Conservation (phyloP, 805 yeast species). For the Starmerella sp. region DNA sequence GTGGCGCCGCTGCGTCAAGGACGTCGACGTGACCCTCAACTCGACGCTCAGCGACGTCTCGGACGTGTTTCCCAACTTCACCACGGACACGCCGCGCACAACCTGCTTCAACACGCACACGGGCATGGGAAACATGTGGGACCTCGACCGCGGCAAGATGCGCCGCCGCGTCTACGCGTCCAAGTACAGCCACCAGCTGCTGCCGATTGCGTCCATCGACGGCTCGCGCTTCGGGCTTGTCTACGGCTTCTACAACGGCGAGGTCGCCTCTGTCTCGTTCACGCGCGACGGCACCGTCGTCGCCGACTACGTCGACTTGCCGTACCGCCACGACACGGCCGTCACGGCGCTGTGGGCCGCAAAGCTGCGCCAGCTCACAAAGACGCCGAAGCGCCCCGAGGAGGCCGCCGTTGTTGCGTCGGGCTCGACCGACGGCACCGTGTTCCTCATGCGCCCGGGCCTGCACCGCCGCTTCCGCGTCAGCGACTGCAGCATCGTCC, state of each 20-base stretch:
- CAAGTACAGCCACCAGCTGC: constrained; percentile 7
- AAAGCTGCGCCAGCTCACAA: constrained; percentile 11
- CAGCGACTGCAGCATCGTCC: constrained; percentile 1
- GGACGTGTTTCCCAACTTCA: constrained; percentile 22
- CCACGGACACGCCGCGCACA: constrained; percentile 15
- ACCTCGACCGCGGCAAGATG: constrained; percentile 26
- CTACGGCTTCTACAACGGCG: constrained; percentile 24
- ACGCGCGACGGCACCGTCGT: constrained; percentile 23
- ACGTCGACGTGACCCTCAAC: constrained; percentile 22
- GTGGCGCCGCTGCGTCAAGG: constrained; percentile 25
- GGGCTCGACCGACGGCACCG: constrained; percentile 17
- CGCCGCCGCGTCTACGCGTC: constrained; percentile 23
- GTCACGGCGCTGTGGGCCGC: constrained; percentile 25
- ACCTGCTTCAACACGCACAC: constrained; percentile 20
- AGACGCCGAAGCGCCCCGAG: background rate
- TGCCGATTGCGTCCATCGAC: constrained; percentile 18
- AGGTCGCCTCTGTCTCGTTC: constrained; percentile 19
- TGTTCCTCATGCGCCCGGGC: constrained; percentile 4
- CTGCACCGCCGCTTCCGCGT: constrained; percentile 2
- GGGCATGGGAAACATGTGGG: constrained; percentile 25
- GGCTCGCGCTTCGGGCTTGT: constrained; percentile 27
- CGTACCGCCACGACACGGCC: constrained; percentile 20
- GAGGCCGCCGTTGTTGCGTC: constrained; percentile 10
- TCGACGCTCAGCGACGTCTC: constrained; percentile 20
- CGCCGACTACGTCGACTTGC: constrained; percentile 20